Base-by-base conservation (phyloP, 306 rosid genomes). In the Ochetophila trinervis region DNA sequence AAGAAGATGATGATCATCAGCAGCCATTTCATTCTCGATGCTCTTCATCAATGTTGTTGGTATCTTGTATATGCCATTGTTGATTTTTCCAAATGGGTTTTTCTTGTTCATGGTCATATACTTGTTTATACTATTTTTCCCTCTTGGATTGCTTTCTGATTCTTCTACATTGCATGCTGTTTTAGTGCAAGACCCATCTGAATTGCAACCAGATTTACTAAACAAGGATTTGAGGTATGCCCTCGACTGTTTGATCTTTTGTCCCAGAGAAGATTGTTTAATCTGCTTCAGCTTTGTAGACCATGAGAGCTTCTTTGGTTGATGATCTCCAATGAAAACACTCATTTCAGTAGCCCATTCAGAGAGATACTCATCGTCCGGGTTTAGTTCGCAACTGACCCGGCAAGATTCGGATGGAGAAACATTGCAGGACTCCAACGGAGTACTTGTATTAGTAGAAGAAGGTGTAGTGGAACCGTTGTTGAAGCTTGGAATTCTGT, bases 381-480 rank as follows among this genome's bases (percentile, higher is more conserved):
- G 80, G 72, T 60, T 85, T 16, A 83, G 78, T 40, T 90, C 91
- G 53, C 84, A 77, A 60, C 97, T 88, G 44, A 81, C 83, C 52
- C 95, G 69, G 68, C 86, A 65, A 57, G 97, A 90, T 57, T 88
- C 94, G 49, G 87, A 81, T 44, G 86, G 81, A 10, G 87, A 84
- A 20, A 78, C 82, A 32, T 62, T 79, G 85, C 78, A 69, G 27
- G 88, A 80, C 55, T 86, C 89, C 60, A 55, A 45, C 45, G 85
- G 82, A 35, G 86, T 63, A 36, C 19, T 70, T 51, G 83, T 65
- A 69, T 62, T 56, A 13, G 79, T 66, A 9, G 67, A 65, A 55
- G 81, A 65, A 59, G 81, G 79, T 20, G 77, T 60, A 15, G 71
- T 79, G 17, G 77, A 67, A 70, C 57, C 50, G 37, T 48, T 66